Percentiles rank a stretch among this genome's conserved stretches.
Evolutionary conservation across 2,329 filamentous ascomycete species (phyloP).

Genomic region (Blastomyces parvus): DNA sequence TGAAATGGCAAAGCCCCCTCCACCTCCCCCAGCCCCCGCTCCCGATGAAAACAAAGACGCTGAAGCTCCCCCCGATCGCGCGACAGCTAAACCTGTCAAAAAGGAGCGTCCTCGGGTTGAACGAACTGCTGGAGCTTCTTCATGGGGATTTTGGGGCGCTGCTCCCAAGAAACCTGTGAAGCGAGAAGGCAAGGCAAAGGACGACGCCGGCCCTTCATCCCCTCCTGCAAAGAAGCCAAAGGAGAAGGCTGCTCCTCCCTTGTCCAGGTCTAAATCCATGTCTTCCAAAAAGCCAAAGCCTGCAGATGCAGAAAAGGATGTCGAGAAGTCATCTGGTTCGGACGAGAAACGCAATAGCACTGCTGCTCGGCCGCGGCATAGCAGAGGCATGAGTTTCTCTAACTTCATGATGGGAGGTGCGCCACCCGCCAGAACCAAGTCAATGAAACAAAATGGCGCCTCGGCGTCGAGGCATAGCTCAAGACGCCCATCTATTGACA

Average conservation of each 20-base stretch:
- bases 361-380: constrained; percentile 45
- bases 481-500: constrained; percentile 59
- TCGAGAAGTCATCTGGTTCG: constrained; percentile 60
- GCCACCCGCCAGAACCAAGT: constrained; percentile 51
- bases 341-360: constrained; percentile 43
- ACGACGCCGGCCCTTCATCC: constrained; percentile 22
- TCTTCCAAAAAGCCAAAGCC: constrained; percentile 50
- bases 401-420: constrained; percentile 58
- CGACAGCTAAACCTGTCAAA: constrained; percentile 45
- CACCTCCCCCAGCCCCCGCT: constrained; percentile 20
- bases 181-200: constrained; percentile 38
- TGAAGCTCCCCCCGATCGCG: constrained; percentile 14
- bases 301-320: constrained; percentile 45
- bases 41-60: constrained; percentile 20
- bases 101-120: constrained; percentile 71
- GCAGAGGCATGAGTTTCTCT: constrained; percentile 51
- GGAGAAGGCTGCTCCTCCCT: constrained; percentile 34
- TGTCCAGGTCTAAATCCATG: constrained; percentile 49
- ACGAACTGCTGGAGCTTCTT: constrained; percentile 54
- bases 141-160: constrained; percentile 68
- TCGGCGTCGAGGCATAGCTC: constrained; percentile 48
- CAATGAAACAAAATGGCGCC: constrained; percentile 53
- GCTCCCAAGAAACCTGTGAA: constrained; percentile 41
- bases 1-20: constrained; percentile 43
- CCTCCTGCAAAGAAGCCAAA: constrained; percentile 29